Evolutionary conservation across 805 yeast species (phyloP), one percentile per base, ranked within the genome.

Genomic region (Saccharomycopsis sp.): DNA sequence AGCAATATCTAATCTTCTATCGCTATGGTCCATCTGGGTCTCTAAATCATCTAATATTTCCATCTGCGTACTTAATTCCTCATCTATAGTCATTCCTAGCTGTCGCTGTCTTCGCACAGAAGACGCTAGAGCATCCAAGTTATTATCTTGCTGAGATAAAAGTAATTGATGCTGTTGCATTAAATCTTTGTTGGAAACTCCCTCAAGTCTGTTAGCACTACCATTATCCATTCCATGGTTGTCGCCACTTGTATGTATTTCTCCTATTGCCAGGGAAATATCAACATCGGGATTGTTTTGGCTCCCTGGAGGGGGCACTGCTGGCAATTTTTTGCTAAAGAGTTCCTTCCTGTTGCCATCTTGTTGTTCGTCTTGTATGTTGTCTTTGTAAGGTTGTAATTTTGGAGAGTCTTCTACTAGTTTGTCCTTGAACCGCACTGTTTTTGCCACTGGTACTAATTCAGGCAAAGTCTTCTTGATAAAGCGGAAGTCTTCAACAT

Each of bases 11-110:
- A 81, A 64, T 41, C 74, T 71, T 40, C 71, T 64, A 24, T 75
- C 77, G n/a, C 77, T 71, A 34, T 68, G 63, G 52, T 75, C 78
- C 18, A 81, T 67, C 47, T 77, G 77, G 23, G 67, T 66, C 61
- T 82, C 86, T 44, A 81, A 64, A 62, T 81, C 85, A 34, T 74
- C 74, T 24, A 81, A 63, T 15, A 81, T 61, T 23, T 75, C 76
- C 65, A 80, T 71, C 53, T 81, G 85, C 2, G 75, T 76, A 12
- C 68, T 71, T 8, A 81, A 64, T 61, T 82, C 85, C 3, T 68
- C 70, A 58, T 79, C 73, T 12, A 82, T 81, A 34, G 70, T 73
- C 8, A 74, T 46, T 1, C 84, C 77, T 51, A 82, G 68, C 1
- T 71, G 73, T 60, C 74, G 74, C 54, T 79, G 79, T 46, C 75